Evolutionary conservation across 352 stramenopile genomes (phyloP), one percentile per base, ranked within the genome.

Genomic region (Globisporangium apiculatum): DNA sequence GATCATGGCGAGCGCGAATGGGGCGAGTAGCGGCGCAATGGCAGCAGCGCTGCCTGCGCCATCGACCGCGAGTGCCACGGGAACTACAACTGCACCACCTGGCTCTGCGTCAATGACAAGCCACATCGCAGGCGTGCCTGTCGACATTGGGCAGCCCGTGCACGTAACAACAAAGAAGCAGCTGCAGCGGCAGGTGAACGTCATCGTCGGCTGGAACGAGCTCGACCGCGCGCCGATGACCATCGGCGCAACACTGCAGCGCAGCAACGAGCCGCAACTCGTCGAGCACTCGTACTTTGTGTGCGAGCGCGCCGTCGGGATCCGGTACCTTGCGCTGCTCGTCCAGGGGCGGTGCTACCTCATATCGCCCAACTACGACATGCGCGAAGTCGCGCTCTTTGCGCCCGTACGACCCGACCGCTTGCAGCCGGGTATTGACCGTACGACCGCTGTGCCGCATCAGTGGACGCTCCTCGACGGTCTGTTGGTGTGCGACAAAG

Each of bases 381-480:
- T 94, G 17, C 80, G 84, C 18, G 84, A 94, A 55, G 81, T 86
- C 17, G 60, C 65, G 63, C 66, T 94, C 51, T 94, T 94, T 58
- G 84, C 73, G 31, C 84, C 84, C 15, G 77, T 94, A 55, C 79
- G 84, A 0, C 84, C 83, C 7, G 82, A 92, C 48, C 75, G 81
- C 5, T 65, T 92, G 41, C 83, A 90, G 65, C 83, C 81, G 0
- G 80, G 83, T 36, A 73, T 81, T 40, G 85, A 93, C 48, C 79
- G 85, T 40, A 87, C 75, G 61, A 73, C 72, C 1, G 72, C 88
- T 50, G 78, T 90, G 47, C 76, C 81, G 36, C 85, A 95, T 62
- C 82, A 93, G 64, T 95, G 85, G 85, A 95, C 85, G n/a, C 82
- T 95, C 53, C 68, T 95, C 40, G 85, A 95, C 55, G 85, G 85